phyloP scores from a whole-genome alignment of 202 grass and related monocot species.

The Hordeum pubiflorum region DNA sequence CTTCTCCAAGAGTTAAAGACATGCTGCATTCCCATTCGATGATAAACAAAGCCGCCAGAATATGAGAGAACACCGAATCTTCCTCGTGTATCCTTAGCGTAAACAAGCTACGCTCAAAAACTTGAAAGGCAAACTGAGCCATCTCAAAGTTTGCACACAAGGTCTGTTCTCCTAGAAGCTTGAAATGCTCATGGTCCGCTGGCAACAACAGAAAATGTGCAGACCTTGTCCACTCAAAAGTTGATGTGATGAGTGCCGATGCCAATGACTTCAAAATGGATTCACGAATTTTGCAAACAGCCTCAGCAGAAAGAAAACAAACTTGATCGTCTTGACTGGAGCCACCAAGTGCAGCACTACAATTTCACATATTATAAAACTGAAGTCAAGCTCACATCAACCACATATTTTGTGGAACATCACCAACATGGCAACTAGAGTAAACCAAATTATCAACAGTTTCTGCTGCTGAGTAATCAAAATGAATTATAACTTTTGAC shows the following conservation, averaged over 20 bases:
- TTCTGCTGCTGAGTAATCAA: not conserved
- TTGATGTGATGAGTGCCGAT: conserved; percentile 38
- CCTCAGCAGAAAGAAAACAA: conserved; percentile 68
- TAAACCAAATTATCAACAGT: not conserved
- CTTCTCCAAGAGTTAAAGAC: conserved; percentile 31
- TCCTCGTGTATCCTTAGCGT: conserved; percentile 39
- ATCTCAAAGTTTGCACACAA: conserved; percentile 33
- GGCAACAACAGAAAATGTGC: conserved; percentile 39
- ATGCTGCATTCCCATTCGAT: conserved; percentile 78
- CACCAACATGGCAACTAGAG: not conserved
- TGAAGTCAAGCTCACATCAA: not conserved
- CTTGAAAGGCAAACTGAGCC: conserved; percentile 53
- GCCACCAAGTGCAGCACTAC: conserved; percentile 87
- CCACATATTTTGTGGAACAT: not conserved
- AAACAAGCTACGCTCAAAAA: conserved; percentile 70
- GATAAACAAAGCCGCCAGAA: conserved; percentile 69
- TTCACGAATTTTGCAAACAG: conserved; percentile 35
- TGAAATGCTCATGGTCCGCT: conserved; percentile 23
- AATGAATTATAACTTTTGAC: conserved; percentile 9
- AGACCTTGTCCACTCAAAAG: conserved; percentile 57
- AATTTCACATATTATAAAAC: conserved; percentile 37
- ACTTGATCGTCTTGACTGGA: conserved; percentile 54
- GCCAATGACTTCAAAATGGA: conserved; percentile 55
- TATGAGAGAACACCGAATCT: conserved; percentile 47
- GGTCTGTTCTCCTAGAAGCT: conserved; percentile 28